phyloP scores from a whole-genome alignment of 2,329 filamentous ascomycete species.

The Fusarium chuoi region DNA sequence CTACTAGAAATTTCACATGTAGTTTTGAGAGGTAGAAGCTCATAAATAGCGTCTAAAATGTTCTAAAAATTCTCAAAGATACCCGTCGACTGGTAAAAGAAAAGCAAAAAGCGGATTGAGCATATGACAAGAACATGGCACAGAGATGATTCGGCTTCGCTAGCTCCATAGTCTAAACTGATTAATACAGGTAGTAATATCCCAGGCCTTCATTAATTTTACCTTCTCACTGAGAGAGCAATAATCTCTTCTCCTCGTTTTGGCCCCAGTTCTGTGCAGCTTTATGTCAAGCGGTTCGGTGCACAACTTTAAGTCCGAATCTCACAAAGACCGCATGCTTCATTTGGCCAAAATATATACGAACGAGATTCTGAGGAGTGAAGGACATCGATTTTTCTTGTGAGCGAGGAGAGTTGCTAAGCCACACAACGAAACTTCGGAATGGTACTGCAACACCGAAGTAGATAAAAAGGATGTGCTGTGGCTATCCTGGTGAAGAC shows the following conservation, averaged over 20 bases:
- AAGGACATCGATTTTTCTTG: no score
- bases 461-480: background rate
- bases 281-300: background rate
- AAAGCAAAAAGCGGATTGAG: background rate
- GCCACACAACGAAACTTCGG: background rate
- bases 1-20: background rate
- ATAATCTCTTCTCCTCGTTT: background rate
- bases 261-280: fast-evolving
- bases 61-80: background rate
- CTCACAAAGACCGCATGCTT: fast-evolving
- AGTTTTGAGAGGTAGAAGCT: fast-evolving
- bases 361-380: background rate
- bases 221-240: no score
- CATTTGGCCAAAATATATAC: fast-evolving
- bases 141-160: fast-evolving
- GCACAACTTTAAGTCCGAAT: fast-evolving
- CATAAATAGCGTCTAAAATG: no score
- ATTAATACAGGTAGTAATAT: fast-evolving
- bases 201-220: fast-evolving
- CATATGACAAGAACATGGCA: fast-evolving
- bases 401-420: background rate
- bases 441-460: background rate
- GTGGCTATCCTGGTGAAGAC: background rate
- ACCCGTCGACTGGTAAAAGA: no score
- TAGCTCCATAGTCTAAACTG: background rate